Evolutionary conservation across 768 basidiomycete genomes (phyloP).

Genomic region (Hericium rajendrae): DNA sequence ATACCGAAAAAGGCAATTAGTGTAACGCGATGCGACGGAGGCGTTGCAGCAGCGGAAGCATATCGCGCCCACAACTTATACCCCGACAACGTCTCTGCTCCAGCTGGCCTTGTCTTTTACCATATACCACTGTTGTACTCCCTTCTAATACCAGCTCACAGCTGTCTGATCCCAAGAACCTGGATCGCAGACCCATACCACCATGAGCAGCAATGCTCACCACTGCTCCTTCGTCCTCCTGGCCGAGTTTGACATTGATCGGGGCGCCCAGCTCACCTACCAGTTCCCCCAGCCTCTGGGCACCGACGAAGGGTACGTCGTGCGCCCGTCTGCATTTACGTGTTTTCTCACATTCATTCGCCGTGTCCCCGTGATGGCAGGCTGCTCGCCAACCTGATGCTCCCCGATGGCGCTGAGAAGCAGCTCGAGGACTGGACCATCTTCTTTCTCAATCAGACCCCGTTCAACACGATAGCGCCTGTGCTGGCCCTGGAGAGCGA

Average conservation of each 20-base stretch:
- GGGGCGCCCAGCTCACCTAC: slow-evolving; percentile 87
- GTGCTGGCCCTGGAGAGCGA: slow-evolving; percentile 61
- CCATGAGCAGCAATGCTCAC: slow-evolving; percentile 54
- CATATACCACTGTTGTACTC: background rate
- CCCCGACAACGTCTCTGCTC: background rate
- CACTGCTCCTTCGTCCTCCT: slow-evolving; percentile 90
- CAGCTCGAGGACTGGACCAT: slow-evolving; percentile 97
- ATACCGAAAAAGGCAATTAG: background rate
- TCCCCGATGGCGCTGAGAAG: slow-evolving; percentile 95
- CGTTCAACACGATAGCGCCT: slow-evolving; percentile 79
- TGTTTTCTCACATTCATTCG: slow-evolving; percentile 6
- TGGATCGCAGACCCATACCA: background rate
- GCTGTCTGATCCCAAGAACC: background rate
- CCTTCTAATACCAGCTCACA: background rate
- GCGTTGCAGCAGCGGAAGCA: background rate
- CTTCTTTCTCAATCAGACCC: slow-evolving; percentile 94
- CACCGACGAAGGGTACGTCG: slow-evolving; percentile 80
- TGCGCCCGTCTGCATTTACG: background rate
- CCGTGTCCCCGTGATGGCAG: slow-evolving; percentile 28
- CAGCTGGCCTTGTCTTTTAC: background rate
- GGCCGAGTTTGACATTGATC: slow-evolving; percentile 98
- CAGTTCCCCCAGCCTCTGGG: slow-evolving; percentile 95
- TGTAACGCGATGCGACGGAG: background rate
- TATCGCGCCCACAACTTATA: background rate
- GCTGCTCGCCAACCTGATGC: slow-evolving; percentile 92